Evolutionary conservation across 2,329 filamentous ascomycete genomes (phyloP).

Genomic region (Sordariomycetes sp.): DNA sequence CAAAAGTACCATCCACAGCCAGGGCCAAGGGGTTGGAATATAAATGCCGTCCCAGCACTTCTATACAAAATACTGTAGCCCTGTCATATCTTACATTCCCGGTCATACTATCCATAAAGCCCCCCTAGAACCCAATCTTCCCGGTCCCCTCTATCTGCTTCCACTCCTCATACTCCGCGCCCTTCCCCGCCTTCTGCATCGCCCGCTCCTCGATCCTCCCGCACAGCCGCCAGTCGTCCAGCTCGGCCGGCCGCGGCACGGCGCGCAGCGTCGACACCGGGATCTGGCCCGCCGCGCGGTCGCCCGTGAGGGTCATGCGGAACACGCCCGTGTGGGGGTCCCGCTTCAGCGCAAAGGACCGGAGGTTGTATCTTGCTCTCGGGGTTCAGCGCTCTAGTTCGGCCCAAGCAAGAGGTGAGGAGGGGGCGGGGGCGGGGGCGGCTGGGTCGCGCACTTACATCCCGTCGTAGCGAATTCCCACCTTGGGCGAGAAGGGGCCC

Average conservation of each 20-base stretch:
- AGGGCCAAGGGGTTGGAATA: no score
- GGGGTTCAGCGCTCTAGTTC: neutral
- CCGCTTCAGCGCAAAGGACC: constrained; percentile 32
- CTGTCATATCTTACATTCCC: neutral
- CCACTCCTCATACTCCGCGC: constrained; percentile 28
- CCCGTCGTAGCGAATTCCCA: constrained; percentile 47
- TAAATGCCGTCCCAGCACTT: no score
- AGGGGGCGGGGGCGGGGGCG: neutral
- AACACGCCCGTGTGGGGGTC: constrained; percentile 27
- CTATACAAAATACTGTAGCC: neutral
- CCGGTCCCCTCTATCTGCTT: constrained; percentile 18
- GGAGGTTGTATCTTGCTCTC: constrained; percentile 32
- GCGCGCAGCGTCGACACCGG: constrained; percentile 28
- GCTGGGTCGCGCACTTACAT: constrained; percentile 28
- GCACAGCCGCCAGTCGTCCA: constrained; percentile 45
- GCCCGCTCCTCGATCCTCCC: constrained; percentile 31
- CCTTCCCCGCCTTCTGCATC: constrained; percentile 26
- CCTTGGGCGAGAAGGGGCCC: constrained; percentile 38
- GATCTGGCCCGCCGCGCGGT: constrained; percentile 29
- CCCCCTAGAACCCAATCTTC: neutral
- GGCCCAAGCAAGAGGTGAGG: neutral
- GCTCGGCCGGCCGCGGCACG: constrained; percentile 41
- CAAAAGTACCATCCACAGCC: no score
- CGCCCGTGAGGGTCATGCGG: constrained; percentile 32
- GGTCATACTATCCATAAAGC: neutral